phyloP scores from a whole-genome alignment of 2,329 filamentous ascomycete species.

The Cytospora piceae region DNA sequence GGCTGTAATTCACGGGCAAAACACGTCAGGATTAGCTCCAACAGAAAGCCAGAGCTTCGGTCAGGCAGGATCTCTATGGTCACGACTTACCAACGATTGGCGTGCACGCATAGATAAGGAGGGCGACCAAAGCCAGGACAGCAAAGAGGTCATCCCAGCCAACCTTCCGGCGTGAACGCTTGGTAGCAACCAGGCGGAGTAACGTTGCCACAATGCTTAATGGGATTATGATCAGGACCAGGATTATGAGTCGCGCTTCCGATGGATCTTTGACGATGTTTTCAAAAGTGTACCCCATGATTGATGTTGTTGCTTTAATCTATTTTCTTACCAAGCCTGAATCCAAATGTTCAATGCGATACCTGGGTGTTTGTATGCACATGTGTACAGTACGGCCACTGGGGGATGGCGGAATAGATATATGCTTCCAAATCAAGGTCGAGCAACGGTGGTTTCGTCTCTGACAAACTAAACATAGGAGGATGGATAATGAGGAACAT shows the following conservation, averaged over 20 bases:
- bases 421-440: no score
- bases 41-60: background rate
- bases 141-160: constrained; percentile 21
- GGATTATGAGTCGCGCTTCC: background rate
- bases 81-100: background rate
- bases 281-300: background rate
- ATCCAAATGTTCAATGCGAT: no score
- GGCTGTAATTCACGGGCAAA: background rate
- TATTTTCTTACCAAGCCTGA: no score
- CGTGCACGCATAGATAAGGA: constrained; percentile 9
- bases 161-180: constrained; percentile 8
- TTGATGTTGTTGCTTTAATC: no score
- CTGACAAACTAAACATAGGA: no score
- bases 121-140: constrained; percentile 5
- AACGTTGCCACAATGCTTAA: background rate
- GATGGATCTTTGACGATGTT: background rate
- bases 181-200: constrained; percentile 15
- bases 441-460: no score
- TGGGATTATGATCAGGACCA: background rate
- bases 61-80: background rate
- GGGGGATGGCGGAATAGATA: no score
- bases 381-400: no score
- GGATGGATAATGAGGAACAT: no score
- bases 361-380: no score
- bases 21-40: background rate